Percentiles rank a stretch among this genome's conserved stretches.
Evolutionary conservation across 1,284 basidiomycete genomes (phyloP).

Genomic region (Cryptococcus amylolentus): DNA sequence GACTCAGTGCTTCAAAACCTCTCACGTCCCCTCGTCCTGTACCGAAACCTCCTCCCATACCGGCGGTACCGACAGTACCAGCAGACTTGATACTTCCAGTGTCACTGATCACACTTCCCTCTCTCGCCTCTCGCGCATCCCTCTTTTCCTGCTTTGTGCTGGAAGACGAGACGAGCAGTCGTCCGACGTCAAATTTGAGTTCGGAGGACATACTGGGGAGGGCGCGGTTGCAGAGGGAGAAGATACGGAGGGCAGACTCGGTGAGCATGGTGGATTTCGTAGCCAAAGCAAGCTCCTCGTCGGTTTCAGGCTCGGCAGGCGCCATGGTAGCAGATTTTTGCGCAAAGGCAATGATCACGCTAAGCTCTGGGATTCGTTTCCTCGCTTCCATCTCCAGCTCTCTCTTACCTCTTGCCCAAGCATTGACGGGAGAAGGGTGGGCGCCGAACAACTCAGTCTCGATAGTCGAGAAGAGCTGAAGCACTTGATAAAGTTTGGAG

Average conservation of each 20-base stretch:
- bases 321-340: constrained; percentile 53
- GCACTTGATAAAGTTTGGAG: constrained; percentile 62
- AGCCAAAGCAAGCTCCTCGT: constrained; percentile 24
- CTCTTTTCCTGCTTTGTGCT: constrained; percentile 44
- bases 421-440: constrained; percentile 54
- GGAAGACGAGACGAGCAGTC: constrained; percentile 61
- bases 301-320: constrained; percentile 42
- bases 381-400: constrained; percentile 74
- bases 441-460: constrained; percentile 56
- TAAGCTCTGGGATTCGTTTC: constrained; percentile 73
- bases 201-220: constrained; percentile 72
- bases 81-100: constrained; percentile 31
- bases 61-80: constrained; percentile 45
- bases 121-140: constrained; percentile 38
- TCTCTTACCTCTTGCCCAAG: constrained; percentile 61
- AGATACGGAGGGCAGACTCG: constrained; percentile 71
- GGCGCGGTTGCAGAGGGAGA: constrained; percentile 77
- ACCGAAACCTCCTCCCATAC: constrained; percentile 51
- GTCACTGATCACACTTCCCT: constrained; percentile 45
- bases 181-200: constrained; percentile 78
- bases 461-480: constrained; percentile 56
- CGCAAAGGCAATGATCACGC: constrained; percentile 73
- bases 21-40: constrained; percentile 49
- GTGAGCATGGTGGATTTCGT: constrained; percentile 59
- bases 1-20: constrained; percentile 61